Evolutionary conservation across 1,139 yeast species (phyloP), one percentile per base, ranked within the genome.

Genomic region (Candida anutae): DNA sequence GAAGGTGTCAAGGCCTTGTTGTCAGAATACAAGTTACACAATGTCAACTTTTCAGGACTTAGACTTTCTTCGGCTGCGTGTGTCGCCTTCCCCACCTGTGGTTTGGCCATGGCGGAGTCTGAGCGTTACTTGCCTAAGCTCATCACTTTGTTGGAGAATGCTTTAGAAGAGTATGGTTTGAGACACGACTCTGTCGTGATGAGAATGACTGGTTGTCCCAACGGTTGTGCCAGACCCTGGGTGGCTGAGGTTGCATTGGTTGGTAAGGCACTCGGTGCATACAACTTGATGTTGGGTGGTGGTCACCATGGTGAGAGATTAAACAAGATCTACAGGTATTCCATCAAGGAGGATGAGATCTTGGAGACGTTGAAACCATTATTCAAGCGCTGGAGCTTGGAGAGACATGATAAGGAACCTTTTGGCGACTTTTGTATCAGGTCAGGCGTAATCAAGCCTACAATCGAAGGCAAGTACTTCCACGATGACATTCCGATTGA

Each of bases 121-220:
- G 98, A 90, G 64, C 77, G 98, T 51, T 90, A 85, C 55, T 67
- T 90, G 45, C 98, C 98, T 8, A 76, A 69, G 32, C 70, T 90
- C 44, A 74, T 90, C 42, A 58, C 78, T 39, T 84, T 85, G 58
- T 63, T 90, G 36, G 98, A 90, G 57, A 74, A 64, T 10, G 77
- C 87, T 5, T 67, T 90, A 37, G 97, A 88, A 56, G 95, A 87
- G 46, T 77, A 77, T 40, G 98, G 98, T 5, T 71, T 90, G 44
- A 81, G 95, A 53, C 95, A 87, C 50, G 97, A 90, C 55, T 78
- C 95, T 5, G 73, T 90, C 42, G 95, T 87, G 18, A 83, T 90
- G 95, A 77, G 98, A 63, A 88, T 90, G 96, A 87, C 97, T 24
- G 98, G 98, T 37, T 90, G 98, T 70, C 96, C 97, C 33, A 90